A percentile compares a stretch with the other conserved stretches of the same genome.
Evolutionary conservation across 441 rosid species (phyloP).

Genomic region (Adansonia gregorii): DNA sequence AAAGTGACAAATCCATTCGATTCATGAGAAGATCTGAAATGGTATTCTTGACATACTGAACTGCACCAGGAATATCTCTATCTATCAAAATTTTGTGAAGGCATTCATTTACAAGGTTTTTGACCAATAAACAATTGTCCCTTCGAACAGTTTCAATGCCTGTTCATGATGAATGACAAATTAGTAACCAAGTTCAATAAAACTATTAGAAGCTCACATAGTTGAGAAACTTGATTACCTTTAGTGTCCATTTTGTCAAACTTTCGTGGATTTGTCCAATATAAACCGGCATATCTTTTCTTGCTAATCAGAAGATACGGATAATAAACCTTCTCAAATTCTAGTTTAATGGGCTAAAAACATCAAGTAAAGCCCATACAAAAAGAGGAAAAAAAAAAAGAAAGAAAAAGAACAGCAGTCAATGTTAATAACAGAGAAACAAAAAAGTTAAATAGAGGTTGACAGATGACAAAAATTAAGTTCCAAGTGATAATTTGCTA

Average conservation of each 20-base stretch:
- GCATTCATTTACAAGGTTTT: slow-evolving; percentile 90
- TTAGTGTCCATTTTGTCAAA: slow-evolving; percentile 98
- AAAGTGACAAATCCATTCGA: slow-evolving; percentile 95
- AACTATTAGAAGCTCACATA: slow-evolving; percentile 22
- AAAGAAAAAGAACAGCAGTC: slow-evolving; percentile 6
- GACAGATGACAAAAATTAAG: slow-evolving; percentile 1
- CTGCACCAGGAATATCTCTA: slow-evolving; percentile 89
- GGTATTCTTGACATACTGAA: slow-evolving; percentile 84
- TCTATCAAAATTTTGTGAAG: slow-evolving; percentile 88
- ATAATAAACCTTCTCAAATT: slow-evolving; percentile 96
- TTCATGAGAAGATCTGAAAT: slow-evolving; percentile 98
- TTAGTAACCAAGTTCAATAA: slow-evolving; percentile 23
- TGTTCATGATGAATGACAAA: slow-evolving; percentile 40
- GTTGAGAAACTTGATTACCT: slow-evolving; percentile 53
- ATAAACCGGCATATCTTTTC: slow-evolving; percentile 98
- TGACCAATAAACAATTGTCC: slow-evolving; percentile 95
- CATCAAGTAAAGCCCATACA: slow-evolving; percentile 7
- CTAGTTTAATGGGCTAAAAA: slow-evolving; percentile 90
- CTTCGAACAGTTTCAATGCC: slow-evolving; percentile 99
- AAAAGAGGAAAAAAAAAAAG: slow-evolving; percentile 24
- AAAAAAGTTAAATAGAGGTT: background rate
- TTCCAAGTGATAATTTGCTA: background rate
- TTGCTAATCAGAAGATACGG: slow-evolving; percentile 95
- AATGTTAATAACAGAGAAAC: slow-evolving; percentile 6
- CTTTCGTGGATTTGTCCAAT: slow-evolving; percentile 82